Evolutionary conservation across 2,329 filamentous ascomycete species (phyloP), one percentile per base, ranked within the genome.

Genomic region (Monilinia fructigena): DNA sequence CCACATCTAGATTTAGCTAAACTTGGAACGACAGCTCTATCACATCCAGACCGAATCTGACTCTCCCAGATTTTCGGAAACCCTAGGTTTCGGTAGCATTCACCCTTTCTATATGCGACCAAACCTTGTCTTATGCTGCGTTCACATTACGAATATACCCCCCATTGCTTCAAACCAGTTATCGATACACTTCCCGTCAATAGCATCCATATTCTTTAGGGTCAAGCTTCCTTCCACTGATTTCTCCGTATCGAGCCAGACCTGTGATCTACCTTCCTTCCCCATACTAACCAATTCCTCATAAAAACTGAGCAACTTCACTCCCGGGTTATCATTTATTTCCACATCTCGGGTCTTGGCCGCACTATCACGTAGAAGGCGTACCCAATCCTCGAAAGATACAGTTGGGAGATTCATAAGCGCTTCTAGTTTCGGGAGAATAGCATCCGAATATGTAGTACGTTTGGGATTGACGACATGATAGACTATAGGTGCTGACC

Each of bases 151-250:
- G 7, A 23, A 38, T 10, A n/a, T 23, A 56, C 20, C 52, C 52
- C 38, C 52, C 61, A 63, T 26, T 63, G 61, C 8, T 23, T 20
- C 40, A 64, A 64, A 10, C 62, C 62, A 50, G n/a, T 38, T 38
- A 2, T 28, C 10, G 28, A 56, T 26, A 56, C 18, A 55, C 10
- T 10, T 12, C 10, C 10, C 40, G 20, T 55, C 53, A 14, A 64
- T 42, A 20, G 7, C 20, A 3, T 48, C 40, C 14, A 48, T 28
- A 20, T 31, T 35, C 12, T 20, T 65, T 23, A 61, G 48, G 7
- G 28, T 53, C 11, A 1, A 1, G 3, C 63, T 65, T 14, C 35
- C 23, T 2, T 38, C 26, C 2, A 53, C 47, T 10, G 63, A 38
- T 20, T 45, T 66, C 48, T 23, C 18, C 8, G 63, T 64, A 48